Conservation (phyloP, 805 yeast species). For the Zygotorulaspora chibaensis region DNA sequence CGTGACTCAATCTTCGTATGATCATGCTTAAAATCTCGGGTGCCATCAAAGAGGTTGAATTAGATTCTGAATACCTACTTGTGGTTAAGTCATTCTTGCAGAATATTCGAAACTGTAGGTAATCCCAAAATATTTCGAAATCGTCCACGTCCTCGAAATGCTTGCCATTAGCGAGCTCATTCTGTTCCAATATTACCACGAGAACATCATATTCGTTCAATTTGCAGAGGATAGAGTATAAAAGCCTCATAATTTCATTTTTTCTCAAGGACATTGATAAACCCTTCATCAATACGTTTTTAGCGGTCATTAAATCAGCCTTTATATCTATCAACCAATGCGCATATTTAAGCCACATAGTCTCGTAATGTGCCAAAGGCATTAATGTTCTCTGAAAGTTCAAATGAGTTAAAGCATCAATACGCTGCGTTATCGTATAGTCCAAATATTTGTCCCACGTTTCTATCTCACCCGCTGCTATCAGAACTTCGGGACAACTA, state of each 20-base stretch:
- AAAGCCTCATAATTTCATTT: constrained; percentile 18
- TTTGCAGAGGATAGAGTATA: constrained; percentile 22
- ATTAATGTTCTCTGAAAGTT: constrained; percentile 34
- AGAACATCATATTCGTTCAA: constrained; percentile 22
- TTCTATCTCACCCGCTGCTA: constrained; percentile 22
- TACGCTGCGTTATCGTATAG: constrained; percentile 23
- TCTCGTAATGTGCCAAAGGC: constrained; percentile 31
- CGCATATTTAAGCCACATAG: constrained; percentile 32
- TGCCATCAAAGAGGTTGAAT: constrained; percentile 7
- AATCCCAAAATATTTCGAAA: constrained; percentile 32
- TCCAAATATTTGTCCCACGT: constrained; percentile 30
- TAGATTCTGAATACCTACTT: constrained; percentile 19
- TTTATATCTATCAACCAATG: constrained; percentile 27
- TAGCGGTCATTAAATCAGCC: constrained; percentile 24
- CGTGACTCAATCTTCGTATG: constrained; percentile 19
- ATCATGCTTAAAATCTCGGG: constrained; percentile 14
- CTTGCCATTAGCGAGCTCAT: constrained; percentile 14
- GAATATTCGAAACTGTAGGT: constrained; percentile 26
- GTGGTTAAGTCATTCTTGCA: constrained; percentile 9
- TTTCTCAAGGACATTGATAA: constrained; percentile 22
- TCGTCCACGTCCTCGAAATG: constrained; percentile 23
- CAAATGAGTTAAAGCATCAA: constrained; percentile 21
- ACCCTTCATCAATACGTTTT: constrained; percentile 23
- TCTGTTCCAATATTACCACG: constrained; percentile 10
- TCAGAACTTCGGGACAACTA: constrained; percentile 26